Evolutionary conservation across 2,329 filamentous ascomycete genomes (phyloP), one percentile per base, ranked within the genome.

Genomic region (Trichophyton verrucosum): DNA sequence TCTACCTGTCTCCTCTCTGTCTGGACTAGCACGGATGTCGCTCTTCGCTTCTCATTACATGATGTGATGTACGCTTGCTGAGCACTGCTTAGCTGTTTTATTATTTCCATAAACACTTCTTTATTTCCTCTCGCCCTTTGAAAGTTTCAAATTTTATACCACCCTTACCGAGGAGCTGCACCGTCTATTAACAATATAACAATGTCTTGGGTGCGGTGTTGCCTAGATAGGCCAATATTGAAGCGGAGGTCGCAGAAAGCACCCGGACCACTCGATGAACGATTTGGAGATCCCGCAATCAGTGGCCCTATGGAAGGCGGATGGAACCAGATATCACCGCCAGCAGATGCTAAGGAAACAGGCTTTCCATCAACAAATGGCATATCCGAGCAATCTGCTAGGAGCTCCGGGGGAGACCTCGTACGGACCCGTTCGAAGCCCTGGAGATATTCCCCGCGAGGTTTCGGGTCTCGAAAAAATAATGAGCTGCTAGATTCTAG

Each of bases 291-390:
- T 49, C 42, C 53, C 2, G 53, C 58, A 24, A 66, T 66, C 24
- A 66, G 60, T 42, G 61, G 63, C 9, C 64, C 64, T n/a, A 63
- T 65, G 61, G 60, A 63, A 38, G 64, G 64, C 44, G 63, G 63
- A 24, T 66, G 64, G 64, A 66, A 66, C 38, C 62, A 65, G 47
- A 44, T 64, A 2, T 61, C 64, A 38, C 33, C 57, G 30, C 44
- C 44, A 33, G 11, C 55, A 5, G 40, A 46, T 2, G 11, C 46
- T 15, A 42, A 44, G 27, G 33, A 42, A 20, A 46, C 2, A 3
- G 40, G 40, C 13, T 58, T 58, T 20, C 24, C 17, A 58, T 58
- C 40, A 2, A 24, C 36, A 36, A 22, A 24, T 46, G 15, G 13
- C 15, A 38, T 11, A n/a, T 44, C 40, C 3, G 40, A 58, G 22